Conservation (phyloP, 192 early-diverging fungal genomes). For the Podila clonocystis region DNA sequence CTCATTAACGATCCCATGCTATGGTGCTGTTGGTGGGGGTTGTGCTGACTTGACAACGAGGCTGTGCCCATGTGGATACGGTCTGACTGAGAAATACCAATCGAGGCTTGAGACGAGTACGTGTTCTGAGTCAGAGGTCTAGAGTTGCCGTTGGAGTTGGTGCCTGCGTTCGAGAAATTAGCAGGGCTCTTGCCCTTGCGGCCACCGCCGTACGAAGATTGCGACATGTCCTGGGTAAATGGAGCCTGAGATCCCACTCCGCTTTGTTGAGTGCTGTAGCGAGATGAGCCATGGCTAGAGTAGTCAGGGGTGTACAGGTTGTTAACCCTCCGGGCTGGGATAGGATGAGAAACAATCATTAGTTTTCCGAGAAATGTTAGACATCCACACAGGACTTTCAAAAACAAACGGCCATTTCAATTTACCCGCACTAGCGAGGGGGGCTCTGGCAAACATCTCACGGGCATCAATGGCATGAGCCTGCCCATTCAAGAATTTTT, state of each 20-base stretch:
- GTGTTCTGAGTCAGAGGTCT: conserved; percentile 59
- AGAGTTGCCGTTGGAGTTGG: conserved; percentile 42
- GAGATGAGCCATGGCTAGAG: conserved; percentile 52
- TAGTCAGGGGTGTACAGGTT: conserved; percentile 60
- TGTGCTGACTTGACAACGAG: conserved; percentile 32
- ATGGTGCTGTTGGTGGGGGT: conserved; percentile 27
- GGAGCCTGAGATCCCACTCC: conserved; percentile 66
- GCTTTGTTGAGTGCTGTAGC: conserved; percentile 59
- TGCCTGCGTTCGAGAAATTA: conserved; percentile 2
- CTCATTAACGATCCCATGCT: conserved; percentile 56
- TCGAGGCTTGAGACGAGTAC: conserved; percentile 67
- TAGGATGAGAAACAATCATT: not conserved
- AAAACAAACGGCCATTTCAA: not conserved
- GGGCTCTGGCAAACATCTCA: conserved; percentile 65
- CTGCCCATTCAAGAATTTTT: conserved; percentile 65
- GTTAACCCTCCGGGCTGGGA: conserved; percentile 55
- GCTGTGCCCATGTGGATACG: conserved; percentile 56
- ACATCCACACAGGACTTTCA: not conserved
- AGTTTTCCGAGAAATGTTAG: no score
- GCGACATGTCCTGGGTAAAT: conserved; percentile 70
- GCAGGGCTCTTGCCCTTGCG: conserved; percentile 55
- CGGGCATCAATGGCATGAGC: conserved; percentile 68
- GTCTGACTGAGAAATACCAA: conserved; percentile 67
- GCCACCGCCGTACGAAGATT: conserved; percentile 57
- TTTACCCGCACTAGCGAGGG: conserved; percentile 58